Evolutionary conservation across 768 basidiomycete species (phyloP).

Genomic region (Tricholoma hemisulphureum): DNA sequence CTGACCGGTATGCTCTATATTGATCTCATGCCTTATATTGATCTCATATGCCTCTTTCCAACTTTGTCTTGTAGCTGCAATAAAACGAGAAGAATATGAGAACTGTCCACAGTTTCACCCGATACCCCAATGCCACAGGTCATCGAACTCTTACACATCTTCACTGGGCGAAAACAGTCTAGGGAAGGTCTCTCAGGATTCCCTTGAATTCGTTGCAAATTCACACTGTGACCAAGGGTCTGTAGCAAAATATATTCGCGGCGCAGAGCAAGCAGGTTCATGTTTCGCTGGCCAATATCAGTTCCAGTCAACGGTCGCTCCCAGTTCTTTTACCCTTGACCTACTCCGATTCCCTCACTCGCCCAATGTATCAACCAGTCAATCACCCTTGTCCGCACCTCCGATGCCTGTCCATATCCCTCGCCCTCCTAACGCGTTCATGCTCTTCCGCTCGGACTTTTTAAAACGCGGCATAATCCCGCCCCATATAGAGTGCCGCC

Average conservation of each 20-base stretch:
- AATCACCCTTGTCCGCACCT: constrained; percentile 1
- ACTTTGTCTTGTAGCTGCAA: neutral
- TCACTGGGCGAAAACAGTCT: neutral
- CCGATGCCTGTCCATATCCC: constrained; percentile 47
- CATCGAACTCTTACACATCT: neutral
- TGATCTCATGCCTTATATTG: neutral
- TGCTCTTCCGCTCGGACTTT: constrained; percentile 73
- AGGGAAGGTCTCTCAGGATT: neutral
- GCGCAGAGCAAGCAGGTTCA: neutral
- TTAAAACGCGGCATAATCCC: constrained; percentile 49
- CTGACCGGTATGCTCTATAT: neutral
- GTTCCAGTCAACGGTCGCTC: neutral
- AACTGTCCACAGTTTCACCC: neutral
- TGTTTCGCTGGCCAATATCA: neutral
- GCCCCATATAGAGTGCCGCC: constrained; percentile 55
- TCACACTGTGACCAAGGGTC: neutral
- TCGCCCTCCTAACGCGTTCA: constrained; percentile 83
- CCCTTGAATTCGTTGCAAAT: neutral
- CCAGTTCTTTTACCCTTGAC: neutral
- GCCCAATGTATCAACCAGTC: neutral
- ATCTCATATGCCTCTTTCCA: neutral
- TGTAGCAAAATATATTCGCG: neutral
- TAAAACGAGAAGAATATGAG: constrained; percentile 2
- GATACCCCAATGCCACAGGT: constrained; percentile 6
- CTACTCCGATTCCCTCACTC: neutral